phyloP scores from a whole-genome alignment of 2,329 filamentous ascomycete genomes.

The Fusarium sp. region DNA sequence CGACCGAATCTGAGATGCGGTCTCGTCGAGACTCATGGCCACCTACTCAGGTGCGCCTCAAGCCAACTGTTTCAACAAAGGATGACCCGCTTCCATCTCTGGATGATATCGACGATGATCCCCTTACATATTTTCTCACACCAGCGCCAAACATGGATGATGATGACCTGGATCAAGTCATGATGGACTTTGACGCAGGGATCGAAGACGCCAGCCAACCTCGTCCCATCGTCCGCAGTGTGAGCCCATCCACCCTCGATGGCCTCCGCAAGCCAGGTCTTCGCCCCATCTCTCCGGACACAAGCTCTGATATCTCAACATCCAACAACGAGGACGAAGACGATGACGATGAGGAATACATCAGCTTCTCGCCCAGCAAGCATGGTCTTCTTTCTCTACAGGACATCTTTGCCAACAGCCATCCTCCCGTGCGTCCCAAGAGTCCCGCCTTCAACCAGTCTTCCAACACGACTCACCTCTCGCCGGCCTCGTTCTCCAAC shows the following conservation, averaged over 20 bases:
- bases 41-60: constrained; percentile 62
- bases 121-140: constrained; percentile 68
- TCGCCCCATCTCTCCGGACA: constrained; percentile 42
- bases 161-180: constrained; percentile 55
- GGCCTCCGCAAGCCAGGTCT: constrained; percentile 59
- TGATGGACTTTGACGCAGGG: constrained; percentile 68
- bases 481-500: constrained; percentile 42
- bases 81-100: constrained; percentile 57
- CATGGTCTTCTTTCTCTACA: constrained; percentile 57
- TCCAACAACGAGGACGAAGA: constrained; percentile 61
- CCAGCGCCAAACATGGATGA: constrained; percentile 58
- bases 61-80: constrained; percentile 54
- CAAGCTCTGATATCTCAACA: constrained; percentile 55
- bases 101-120: constrained; percentile 64
- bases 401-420: constrained; percentile 55
- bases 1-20: constrained; percentile 47
- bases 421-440: constrained; percentile 46
- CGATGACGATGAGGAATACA: constrained; percentile 63
- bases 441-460: constrained; percentile 48
- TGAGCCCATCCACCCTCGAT: constrained; percentile 68
- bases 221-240: constrained; percentile 61
- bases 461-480: constrained; percentile 45
- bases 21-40: constrained; percentile 63
- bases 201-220: constrained; percentile 64
- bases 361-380: constrained; percentile 59